phyloP scores from a whole-genome alignment of 2,329 filamentous ascomycete genomes.

The Coniella vitis region DNA sequence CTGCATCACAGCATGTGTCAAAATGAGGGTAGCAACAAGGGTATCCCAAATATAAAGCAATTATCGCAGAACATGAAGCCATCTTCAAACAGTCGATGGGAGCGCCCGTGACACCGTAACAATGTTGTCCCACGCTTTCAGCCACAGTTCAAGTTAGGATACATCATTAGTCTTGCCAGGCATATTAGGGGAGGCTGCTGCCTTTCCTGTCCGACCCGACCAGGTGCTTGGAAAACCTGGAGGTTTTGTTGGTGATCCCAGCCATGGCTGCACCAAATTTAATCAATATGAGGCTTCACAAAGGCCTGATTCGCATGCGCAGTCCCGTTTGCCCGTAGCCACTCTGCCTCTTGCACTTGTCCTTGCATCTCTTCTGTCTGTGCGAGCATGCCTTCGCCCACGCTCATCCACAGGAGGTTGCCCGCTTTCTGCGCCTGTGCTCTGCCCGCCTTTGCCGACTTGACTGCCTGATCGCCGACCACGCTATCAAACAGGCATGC shows the following conservation, averaged over 20 bases:
- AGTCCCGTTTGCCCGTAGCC: constrained; percentile 9
- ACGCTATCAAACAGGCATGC: constrained; percentile 75
- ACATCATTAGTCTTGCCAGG: too few species aligned
- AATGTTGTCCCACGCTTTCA: too few species aligned
- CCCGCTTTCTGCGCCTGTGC: constrained; percentile 63
- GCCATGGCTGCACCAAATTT: not conserved
- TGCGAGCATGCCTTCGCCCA: constrained; percentile 71
- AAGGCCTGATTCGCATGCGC: constrained; percentile 15
- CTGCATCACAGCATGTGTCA: not conserved
- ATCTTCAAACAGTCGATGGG: too few species aligned
- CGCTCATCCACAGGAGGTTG: constrained; percentile 71
- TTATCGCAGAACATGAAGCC: not conserved
- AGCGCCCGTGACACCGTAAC: not conserved
- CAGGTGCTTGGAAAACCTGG: too few species aligned
- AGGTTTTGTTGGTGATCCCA: too few species aligned
- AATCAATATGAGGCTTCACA: constrained; percentile 1
- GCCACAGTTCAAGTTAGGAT: too few species aligned
- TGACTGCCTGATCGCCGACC: constrained; percentile 72
- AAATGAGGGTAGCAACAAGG: not conserved
- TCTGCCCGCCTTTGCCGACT: constrained; percentile 64
- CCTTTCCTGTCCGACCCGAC: too few species aligned
- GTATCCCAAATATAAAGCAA: constrained; percentile 2
- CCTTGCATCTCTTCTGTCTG: constrained; percentile 70
- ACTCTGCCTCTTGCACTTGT: constrained; percentile 30
- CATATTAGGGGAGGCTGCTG: too few species aligned